Evolutionary conservation across 306 rosid genomes (phyloP).

Genomic region (Gleditsia sinensis): DNA sequence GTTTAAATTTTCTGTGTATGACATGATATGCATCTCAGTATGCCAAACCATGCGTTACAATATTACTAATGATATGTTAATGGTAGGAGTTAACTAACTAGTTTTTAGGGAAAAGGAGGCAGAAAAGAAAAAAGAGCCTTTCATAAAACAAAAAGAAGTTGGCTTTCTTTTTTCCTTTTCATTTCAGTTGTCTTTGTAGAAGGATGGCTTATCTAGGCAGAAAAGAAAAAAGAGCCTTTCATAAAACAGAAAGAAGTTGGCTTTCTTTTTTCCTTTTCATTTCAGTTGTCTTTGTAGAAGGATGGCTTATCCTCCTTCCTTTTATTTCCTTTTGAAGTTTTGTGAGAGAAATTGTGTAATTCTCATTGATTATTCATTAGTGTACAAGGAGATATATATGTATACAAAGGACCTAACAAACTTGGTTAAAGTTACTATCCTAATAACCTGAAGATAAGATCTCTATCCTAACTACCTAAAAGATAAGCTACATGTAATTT

Average conservation of each 20-base stretch:
- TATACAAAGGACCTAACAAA: too few species aligned
- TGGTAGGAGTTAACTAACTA: constrained; percentile 1
- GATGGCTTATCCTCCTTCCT: neutral
- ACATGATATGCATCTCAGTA: constrained; percentile 1
- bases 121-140: neutral
- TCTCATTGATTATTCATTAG: too few species aligned
- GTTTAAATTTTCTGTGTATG: constrained; percentile 13
- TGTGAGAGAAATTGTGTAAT: too few species aligned
- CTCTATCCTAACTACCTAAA: too few species aligned
- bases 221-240: neutral
- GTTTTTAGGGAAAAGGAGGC: constrained; percentile 2
- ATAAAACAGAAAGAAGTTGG: constrained; percentile 13
- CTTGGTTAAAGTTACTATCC: too few species aligned
- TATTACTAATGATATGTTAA: neutral
- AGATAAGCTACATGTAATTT: too few species aligned
- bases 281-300: neutral
- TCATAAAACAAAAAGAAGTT: constrained; percentile 19
- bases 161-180: neutral
- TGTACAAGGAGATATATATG: too few species aligned
- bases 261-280: neutral
- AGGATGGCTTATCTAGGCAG: too few species aligned
- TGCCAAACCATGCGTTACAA: neutral
- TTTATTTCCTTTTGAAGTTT: neutral
- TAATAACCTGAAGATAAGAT: too few species aligned
- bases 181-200: neutral